These are phyloP conservation scores for Tilletia indica DNA, from an alignment of 1,284 basidiomycete genomes.

Conservation along the genomic window DNA sequence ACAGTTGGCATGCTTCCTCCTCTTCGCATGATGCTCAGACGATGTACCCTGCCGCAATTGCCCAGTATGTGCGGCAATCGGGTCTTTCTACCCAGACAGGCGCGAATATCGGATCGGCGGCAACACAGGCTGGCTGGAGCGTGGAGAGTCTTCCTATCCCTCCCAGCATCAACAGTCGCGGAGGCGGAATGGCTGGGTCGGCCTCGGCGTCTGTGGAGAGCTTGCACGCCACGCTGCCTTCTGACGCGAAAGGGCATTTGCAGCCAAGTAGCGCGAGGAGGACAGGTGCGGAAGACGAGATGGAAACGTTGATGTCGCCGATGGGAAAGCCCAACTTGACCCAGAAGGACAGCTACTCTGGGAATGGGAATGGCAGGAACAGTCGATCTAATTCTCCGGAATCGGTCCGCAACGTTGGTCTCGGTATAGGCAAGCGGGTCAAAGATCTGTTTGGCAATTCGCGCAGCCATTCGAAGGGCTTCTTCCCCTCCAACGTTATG, in stretches of 20 bases:
- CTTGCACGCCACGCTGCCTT: not conserved
- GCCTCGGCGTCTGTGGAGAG: not conserved
- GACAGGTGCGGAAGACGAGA: not conserved
- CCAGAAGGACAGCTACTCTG: too few relatives aligned
- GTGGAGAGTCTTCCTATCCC: not conserved
- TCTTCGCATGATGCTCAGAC: not conserved
- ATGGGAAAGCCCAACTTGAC: too few relatives aligned
- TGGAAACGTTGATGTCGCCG: not conserved
- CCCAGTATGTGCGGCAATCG: not conserved
- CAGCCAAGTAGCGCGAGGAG: too few relatives aligned
- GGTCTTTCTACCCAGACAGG: not conserved
- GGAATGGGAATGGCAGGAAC: too few relatives aligned
- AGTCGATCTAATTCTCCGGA: too few relatives aligned
- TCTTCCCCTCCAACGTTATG: not conserved
- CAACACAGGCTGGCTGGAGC: not conserved
- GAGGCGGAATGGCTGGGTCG: not conserved
- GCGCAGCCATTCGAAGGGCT: not conserved
- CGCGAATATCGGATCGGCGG: conserved; percentile 1
- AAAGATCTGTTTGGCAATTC: not conserved
- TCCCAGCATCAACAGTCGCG: not conserved
- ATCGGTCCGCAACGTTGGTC: too few relatives aligned
- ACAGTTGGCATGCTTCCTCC: not conserved
- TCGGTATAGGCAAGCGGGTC: conserved; percentile 1
- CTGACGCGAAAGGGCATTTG: too few relatives aligned
- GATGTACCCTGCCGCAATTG: not conserved